Base-by-base conservation (phyloP, 176 grass and related monocot species). In the Eremochloa ophiuroides region DNA sequence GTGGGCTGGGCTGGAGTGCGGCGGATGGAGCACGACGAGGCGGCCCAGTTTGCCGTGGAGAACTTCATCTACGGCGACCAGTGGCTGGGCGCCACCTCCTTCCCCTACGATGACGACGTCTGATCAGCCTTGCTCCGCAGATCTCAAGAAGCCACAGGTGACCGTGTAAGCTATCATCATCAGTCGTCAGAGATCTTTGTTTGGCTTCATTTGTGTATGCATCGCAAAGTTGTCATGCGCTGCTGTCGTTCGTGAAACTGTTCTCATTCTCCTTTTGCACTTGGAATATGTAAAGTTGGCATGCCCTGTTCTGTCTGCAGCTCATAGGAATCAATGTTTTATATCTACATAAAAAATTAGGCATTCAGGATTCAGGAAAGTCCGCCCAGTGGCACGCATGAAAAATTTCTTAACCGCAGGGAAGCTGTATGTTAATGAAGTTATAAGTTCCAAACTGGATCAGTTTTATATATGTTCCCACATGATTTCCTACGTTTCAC, bases 51-150 rank as follows among this genome's bases (percentile, higher is more conserved):
- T 60, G 77, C 93, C 5, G 93, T 92, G 0, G 81, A 91, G 69
- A 63, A 34, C 55, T 90, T 92, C 78, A 96, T 96, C 85, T 75
- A 73, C 69, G 93, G 93, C 62, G 83, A 95, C 71, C 58, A 95
- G 15, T 93, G 93, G 93, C 71, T 95, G 58, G 82, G 23, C 84
- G 82, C 90, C 47, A 95, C 93, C 22, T 86, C 85, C 7, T 92
- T 93, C 82, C 90, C 93, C 65, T 95, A 90, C 28, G 89, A 94
- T 50, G 67, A 83, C 62, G 71, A 73, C 46, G 71, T 73, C 28
- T 73, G 70, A 43, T 15, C 67, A 5, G 29, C 27, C 38, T 35
- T 50, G 18, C 35, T 16, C 23, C 23, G 23, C 1, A 72, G 76
- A 59, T 86, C 15, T 75, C 48, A 68, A 28, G 8, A 59, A 15